These are phyloP conservation scores for Amoebophrya sp. DNA, from an alignment of 169 alveolate species.

Conservation along the genomic window DNA sequence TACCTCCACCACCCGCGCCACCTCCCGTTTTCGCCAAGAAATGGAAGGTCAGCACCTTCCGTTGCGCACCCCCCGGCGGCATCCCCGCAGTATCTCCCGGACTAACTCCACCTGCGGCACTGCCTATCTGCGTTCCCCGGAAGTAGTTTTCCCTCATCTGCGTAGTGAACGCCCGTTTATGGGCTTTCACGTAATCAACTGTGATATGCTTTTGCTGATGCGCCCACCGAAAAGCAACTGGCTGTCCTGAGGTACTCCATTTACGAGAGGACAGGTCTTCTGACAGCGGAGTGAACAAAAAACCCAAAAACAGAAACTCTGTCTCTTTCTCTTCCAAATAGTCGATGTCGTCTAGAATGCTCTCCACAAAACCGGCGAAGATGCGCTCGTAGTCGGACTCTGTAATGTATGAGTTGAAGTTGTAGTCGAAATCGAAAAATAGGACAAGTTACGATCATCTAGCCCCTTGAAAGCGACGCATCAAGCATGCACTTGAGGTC, in stretches of 20 bases:
- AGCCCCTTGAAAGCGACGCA: too few species aligned
- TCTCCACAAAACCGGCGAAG: not conserved
- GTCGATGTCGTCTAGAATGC: slow-evolving; percentile 5
- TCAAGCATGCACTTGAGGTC: too few species aligned
- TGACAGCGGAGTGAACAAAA: not conserved
- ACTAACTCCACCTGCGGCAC: not conserved
- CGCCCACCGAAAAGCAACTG: not conserved
- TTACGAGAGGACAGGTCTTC: not conserved
- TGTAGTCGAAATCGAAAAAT: too few species aligned
- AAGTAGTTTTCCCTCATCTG: not conserved
- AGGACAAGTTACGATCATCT: too few species aligned
- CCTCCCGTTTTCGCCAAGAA: not conserved
- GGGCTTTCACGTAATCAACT: not conserved
- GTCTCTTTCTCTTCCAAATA: not conserved
- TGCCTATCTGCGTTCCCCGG: not conserved
- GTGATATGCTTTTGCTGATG: not conserved
- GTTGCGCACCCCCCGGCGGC: not conserved
- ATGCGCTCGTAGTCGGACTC: not conserved
- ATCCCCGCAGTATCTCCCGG: not conserved
- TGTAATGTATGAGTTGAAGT: too few species aligned
- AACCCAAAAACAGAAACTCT: not conserved
- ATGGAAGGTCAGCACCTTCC: not conserved
- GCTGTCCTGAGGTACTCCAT: not conserved
- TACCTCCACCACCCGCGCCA: not conserved
- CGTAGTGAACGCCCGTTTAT: not conserved